Conservation (phyloP, 1,139 yeast species). For the Wickerhamomyces sp. region DNA sequence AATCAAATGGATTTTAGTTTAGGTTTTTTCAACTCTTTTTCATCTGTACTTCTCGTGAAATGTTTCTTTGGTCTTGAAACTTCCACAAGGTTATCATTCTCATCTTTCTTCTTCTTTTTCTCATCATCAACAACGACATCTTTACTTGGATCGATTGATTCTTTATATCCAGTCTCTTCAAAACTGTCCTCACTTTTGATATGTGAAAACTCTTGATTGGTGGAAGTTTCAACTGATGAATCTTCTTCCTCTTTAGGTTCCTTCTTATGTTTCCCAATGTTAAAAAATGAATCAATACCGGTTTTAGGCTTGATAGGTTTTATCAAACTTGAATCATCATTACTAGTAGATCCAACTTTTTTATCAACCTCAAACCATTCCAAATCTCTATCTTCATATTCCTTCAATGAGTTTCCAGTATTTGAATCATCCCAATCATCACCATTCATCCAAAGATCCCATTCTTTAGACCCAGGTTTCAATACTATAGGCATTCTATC, state of each 20-base stretch:
- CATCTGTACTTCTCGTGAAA: too few relatives aligned
- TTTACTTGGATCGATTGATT: too few relatives aligned
- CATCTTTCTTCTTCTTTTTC: too few relatives aligned
- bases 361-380: conserved; percentile 51
- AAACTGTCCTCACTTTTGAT: background rate
- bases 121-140: too few relatives aligned
- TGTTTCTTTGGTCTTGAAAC: too few relatives aligned
- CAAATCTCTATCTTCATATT: conserved; percentile 40
- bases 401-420: conserved; percentile 34
- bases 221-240: too few relatives aligned
- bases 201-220: background rate
- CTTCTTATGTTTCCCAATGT: too few relatives aligned
- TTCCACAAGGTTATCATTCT: too few relatives aligned
- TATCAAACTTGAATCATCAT: conserved; percentile 42
- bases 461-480: conserved; percentile 47
- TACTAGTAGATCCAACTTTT: conserved; percentile 60
- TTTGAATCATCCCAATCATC: conserved; percentile 35
- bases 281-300: conserved; percentile 17
- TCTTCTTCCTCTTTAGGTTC: conserved; percentile 1
- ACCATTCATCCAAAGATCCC: conserved; percentile 58
- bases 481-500: conserved; percentile 71
- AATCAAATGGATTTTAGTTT: too few relatives aligned
- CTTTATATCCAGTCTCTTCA: too few relatives aligned
- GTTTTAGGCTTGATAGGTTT: conserved; percentile 33
- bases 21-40: too few relatives aligned